Base-by-base conservation (phyloP, 2,329 filamentous ascomycete genomes). In the Aspergillus niger region DNA sequence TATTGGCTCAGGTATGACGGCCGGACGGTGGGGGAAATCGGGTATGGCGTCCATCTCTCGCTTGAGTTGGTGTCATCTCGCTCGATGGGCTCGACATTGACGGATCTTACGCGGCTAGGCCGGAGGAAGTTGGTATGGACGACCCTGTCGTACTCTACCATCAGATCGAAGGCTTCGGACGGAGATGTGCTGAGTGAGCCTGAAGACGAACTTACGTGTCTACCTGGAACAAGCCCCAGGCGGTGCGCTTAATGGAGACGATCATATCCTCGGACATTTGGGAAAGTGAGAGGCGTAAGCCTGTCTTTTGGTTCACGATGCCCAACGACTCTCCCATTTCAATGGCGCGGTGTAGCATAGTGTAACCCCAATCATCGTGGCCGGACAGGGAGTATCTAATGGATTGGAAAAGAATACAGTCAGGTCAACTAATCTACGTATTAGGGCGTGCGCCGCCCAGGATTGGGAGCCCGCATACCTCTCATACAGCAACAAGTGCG, bases 341-440 rank as follows among this genome's bases (percentile, higher is more conserved):
- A 1, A 70, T 65, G 2, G 70, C 70, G 15, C 63, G 60, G 38
- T 73, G 60, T 11, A 73, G 65, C 70, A 72, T 71, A 3, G 65
- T 55, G 53, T 73, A 72, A 4, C 70, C 70, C 17, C 67, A 58
- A 39, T 70, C 63, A 20, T 72, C 65, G 24, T 70, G 61, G 2
- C 69, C 69, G 6, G 65, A 64, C 59, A 71, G 65, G 7, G 70
- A 69, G 22, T 73, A 73, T 44, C 70, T 72, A 22, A 5, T 24
- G 6, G 22, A 44, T 44, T 44, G 24, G 20, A 20, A 38, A 36
- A 10, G 20, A 20, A 36, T 11, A 13, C 8, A 8, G 22, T 59
- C 32, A 44, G 22, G 15, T 11, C 15, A 49, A 28, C 30, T 10
- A n/a, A 4, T 8, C 44, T 22, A 43, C 38, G 22, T 13, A 28